Percentiles rank a stretch among this genome's conserved stretches.
Evolutionary conservation across 176 grass and related monocot genomes (phyloP).

Genomic region (Avena insularis): DNA sequence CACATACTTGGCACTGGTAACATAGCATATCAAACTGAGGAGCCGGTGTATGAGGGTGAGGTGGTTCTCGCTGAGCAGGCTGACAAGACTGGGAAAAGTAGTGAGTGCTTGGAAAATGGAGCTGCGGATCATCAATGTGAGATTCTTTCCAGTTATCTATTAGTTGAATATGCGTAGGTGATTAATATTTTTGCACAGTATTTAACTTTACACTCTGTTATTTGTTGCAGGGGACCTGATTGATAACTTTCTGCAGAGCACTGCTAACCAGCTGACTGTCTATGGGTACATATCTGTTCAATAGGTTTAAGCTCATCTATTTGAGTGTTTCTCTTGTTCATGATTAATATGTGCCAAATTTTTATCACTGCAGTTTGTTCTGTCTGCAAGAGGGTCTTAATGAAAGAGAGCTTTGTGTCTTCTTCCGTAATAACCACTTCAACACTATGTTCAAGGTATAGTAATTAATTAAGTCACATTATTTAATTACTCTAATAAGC

Average conservation of each 20-base stretch:
- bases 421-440: constrained; percentile 99
- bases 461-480: constrained; percentile 10
- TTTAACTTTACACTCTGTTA: constrained; percentile 31
- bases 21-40: constrained; percentile 57
- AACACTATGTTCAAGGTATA: constrained; percentile 98
- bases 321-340: constrained; percentile 2
- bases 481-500: neutral
- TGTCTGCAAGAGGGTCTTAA: constrained; percentile 97
- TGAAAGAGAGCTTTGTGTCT: constrained; percentile 92
- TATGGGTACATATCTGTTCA: constrained; percentile 67
- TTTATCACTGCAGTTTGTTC: constrained; percentile 71
- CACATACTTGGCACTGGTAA: constrained; percentile 58
- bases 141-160: constrained; percentile 31
- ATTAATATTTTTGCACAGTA: constrained; percentile 25
- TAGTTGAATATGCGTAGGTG: neutral
- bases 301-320: neutral
- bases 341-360: constrained; percentile 29
- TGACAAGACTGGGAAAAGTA: constrained; percentile 53
- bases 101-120: constrained; percentile 35
- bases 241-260: constrained; percentile 78
- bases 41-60: constrained; percentile 92
- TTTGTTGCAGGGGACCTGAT: constrained; percentile 88
- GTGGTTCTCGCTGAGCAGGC: constrained; percentile 75
- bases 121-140: constrained; percentile 76
- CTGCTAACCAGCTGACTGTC: constrained; percentile 93